Percentiles rank a stretch among this genome's conserved stretches.
Evolutionary conservation across 139 green algal genomes (phyloP).

Genomic region (Chlamydomonas applanata): DNA sequence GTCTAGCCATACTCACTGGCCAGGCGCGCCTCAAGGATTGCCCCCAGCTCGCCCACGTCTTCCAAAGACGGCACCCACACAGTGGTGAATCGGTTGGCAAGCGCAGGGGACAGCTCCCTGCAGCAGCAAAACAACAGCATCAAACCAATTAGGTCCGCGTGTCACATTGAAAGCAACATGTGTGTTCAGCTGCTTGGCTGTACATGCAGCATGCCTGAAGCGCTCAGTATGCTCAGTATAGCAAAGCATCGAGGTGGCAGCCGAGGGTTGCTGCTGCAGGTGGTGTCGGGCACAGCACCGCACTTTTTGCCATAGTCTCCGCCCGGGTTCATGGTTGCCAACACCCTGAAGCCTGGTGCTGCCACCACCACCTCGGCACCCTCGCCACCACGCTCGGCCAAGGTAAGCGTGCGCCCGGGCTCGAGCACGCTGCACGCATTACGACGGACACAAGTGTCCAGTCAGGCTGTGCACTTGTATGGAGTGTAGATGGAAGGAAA

Average conservation of each 20-base stretch:
- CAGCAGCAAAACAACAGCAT: too few relatives aligned
- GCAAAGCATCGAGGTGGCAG: too few relatives aligned
- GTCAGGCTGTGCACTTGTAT: too few relatives aligned
- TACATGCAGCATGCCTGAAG: too few relatives aligned
- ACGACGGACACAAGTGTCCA: too few relatives aligned
- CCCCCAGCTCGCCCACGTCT: conserved; percentile 60
- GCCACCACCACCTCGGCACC: conserved; percentile 75
- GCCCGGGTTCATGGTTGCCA: conserved; percentile 99
- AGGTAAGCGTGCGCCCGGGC: conserved; percentile 80
- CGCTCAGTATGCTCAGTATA: too few relatives aligned
- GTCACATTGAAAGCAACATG: background rate
- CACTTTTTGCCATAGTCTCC: conserved; percentile 92
- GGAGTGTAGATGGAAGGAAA: too few relatives aligned
- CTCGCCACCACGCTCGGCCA: conserved; percentile 93
- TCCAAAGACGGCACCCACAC: conserved; percentile 82
- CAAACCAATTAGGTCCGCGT: too few relatives aligned
- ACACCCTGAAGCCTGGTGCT: conserved; percentile 78
- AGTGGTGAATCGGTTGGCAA: conserved; percentile 78
- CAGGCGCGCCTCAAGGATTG: conserved; percentile 65
- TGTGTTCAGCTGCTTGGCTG: background rate
- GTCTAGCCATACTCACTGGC: background rate
- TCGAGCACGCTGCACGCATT: conserved; percentile 85
- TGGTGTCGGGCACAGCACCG: background rate
- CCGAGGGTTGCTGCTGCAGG: too few relatives aligned
- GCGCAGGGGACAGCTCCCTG: conserved; percentile 95